Evolutionary conservation across 2,329 filamentous ascomycete genomes (phyloP), one percentile per base, ranked within the genome.

Genomic region (Aspergillus pseudoglaucus): DNA sequence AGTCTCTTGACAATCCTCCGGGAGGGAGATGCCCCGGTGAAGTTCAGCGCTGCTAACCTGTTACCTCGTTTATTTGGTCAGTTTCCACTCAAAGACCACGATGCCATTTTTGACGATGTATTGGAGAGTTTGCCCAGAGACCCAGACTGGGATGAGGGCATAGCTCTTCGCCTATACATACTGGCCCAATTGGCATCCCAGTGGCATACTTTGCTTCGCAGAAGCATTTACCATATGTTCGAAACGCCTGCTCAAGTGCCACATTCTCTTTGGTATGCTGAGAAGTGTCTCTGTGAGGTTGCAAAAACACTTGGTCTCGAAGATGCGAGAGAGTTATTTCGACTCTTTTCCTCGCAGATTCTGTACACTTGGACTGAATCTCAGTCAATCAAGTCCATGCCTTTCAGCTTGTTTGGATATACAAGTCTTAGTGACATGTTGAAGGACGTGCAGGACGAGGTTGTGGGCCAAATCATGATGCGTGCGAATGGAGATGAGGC

Each of bases 221-320:
- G 87, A 54, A 90, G 89, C 55, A 87, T 95, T 15, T 98, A 96
- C 64, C 87, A 93, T 65, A 90, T 97, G 18, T 95, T 97, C 58
- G 93, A 97, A 65, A 89, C 86, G 0, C 87, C 90, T 1, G 88
- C 87, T 1, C 82, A 83, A 48, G 81, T 95, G 12, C 69, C 78
- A 3, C 69, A 72, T 9, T 85, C 86, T 6, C 75, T 77, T 17
- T 72, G 75, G 17, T 86, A 96, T 68, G 90, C 91, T 1, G 80
- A 79, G 47, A 78, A 78, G 45, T 94, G 88, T 57, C 75, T 96
- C 39, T 64, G 67, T 4, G 74, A 78, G 10, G 82, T 96, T 27
- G 82, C 90, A 3, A 69, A 65, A 10, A 75, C 78, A 0, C 77
- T 96, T 30, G 70, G 76, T 0, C 76, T 97, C 18, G 67, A 76